Percentiles rank a stretch among this genome's conserved stretches.
Conservation (phyloP, 108 stramenopile species). For the Stephanodiscus minutulus region DNA sequence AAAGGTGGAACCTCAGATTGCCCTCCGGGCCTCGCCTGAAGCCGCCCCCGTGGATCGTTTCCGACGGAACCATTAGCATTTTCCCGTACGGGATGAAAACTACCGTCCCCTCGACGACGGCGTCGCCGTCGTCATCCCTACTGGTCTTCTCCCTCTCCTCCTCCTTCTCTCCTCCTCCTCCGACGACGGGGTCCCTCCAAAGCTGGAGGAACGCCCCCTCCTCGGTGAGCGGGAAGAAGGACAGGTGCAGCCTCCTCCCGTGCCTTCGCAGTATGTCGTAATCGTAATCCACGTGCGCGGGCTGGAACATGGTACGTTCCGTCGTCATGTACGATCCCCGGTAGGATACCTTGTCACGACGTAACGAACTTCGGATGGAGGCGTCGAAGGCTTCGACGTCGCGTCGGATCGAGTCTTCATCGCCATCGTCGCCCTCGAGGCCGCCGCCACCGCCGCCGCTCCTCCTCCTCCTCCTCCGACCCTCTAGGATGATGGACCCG, state of each 20-base stretch:
- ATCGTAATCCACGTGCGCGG: conserved; percentile 77
- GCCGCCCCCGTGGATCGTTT: conserved; percentile 72
- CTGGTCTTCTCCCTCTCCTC: neutral
- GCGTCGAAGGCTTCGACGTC: conserved; percentile 36
- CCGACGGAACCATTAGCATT: conserved; percentile 59
- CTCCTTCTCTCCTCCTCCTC: too few species aligned
- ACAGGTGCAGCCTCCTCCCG: conserved; percentile 41
- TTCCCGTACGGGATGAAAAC: conserved; percentile 67
- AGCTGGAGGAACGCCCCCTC: conserved; percentile 68
- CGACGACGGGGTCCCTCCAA: conserved; percentile 38
- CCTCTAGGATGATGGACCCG: conserved; percentile 5
- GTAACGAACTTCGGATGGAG: conserved; percentile 26
- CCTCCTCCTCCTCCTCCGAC: conserved; percentile 3
- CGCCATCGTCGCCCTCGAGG: neutral
- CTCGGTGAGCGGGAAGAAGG: conserved; percentile 65
- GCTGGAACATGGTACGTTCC: conserved; percentile 57
- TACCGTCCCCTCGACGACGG: conserved; percentile 35
- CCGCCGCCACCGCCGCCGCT: neutral
- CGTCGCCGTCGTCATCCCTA: neutral
- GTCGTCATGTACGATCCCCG: conserved; percentile 63
- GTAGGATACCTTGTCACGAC: conserved; percentile 21
- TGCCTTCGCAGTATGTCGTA: conserved; percentile 50
- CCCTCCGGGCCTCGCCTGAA: conserved; percentile 55
- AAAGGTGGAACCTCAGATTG: conserved; percentile 65
- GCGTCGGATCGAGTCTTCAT: neutral